Conservation (phyloP, 257 asterid species). For the Solanum pimpinellifolium region DNA sequence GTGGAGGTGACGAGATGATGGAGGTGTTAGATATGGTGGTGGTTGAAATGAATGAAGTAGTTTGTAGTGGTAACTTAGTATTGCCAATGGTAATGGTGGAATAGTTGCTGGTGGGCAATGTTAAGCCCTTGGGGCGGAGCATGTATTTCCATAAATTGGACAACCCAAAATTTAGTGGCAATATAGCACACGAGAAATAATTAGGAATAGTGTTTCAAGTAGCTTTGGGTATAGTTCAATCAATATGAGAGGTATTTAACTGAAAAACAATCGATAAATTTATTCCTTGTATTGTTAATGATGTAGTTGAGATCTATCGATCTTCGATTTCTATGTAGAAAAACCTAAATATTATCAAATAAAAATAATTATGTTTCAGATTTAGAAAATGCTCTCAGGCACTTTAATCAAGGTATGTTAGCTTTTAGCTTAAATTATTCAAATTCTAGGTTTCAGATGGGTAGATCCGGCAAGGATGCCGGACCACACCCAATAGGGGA, state of each 20-base stretch:
- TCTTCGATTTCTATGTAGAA: background rate
- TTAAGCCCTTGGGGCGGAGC: background rate
- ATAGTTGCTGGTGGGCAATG: background rate
- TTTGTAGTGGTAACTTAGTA: background rate
- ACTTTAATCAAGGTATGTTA: too few relatives aligned
- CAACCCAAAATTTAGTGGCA: background rate
- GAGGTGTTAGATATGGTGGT: background rate
- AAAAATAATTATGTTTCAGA: too few relatives aligned
- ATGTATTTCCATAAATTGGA: background rate
- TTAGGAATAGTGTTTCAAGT: background rate
- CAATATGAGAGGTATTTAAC: background rate
- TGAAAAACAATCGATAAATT: background rate
- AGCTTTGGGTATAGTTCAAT: background rate
- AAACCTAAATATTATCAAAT: too few relatives aligned
- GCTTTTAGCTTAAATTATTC: too few relatives aligned
- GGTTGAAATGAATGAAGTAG: background rate
- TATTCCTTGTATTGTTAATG: background rate
- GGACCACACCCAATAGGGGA: too few relatives aligned
- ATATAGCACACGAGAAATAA: background rate
- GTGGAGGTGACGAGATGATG: background rate
- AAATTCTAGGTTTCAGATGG: too few relatives aligned
- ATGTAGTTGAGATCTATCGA: background rate
- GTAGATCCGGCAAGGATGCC: accelerated
- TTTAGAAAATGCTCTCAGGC: too few relatives aligned
- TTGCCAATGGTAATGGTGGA: background rate